A percentile compares a stretch with the other conserved stretches of the same genome.
phyloP scores from a whole-genome alignment of 2,329 filamentous ascomycete species.

The Xylariaceae sp. region DNA sequence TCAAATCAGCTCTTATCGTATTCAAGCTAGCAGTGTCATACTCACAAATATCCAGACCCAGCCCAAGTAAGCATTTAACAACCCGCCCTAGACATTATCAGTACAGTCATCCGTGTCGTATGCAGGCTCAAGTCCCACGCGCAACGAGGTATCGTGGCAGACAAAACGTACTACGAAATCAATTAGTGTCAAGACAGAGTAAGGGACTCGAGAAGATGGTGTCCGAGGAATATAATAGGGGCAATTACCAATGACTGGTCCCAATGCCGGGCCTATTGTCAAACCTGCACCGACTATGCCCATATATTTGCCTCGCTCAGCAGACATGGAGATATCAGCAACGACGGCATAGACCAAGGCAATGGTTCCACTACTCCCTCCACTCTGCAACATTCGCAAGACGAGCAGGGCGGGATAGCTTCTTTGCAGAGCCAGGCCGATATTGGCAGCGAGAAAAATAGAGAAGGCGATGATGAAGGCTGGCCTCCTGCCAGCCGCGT shows the following conservation, averaged over 20 bases:
- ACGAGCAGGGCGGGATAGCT: slow-evolving; percentile 56
- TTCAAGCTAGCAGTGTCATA: no score
- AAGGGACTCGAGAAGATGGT: no score
- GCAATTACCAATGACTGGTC: slow-evolving; percentile 13
- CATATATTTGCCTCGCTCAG: slow-evolving; percentile 70
- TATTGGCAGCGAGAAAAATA: slow-evolving; percentile 56
- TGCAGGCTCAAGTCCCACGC: no score
- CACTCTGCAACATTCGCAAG: slow-evolving; percentile 59
- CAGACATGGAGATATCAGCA: slow-evolving; percentile 64
- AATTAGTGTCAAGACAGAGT: not conserved
- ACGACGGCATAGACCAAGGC: slow-evolving; percentile 68
- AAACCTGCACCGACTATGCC: slow-evolving; percentile 59
- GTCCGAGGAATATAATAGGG: no score
- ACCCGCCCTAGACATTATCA: slow-evolving; percentile 47
- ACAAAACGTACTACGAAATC: no score
- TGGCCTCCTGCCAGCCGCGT: slow-evolving; percentile 57
- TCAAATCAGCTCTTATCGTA: no score
- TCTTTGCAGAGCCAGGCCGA: slow-evolving; percentile 56
- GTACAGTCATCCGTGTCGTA: slow-evolving; percentile 43
- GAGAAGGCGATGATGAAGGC: slow-evolving; percentile 56
- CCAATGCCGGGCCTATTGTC: slow-evolving; percentile 51
- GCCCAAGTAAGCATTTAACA: slow-evolving; percentile 59
- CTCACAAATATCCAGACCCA: slow-evolving; percentile 65
- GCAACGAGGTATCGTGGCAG: no score
- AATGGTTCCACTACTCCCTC: slow-evolving; percentile 65